phyloP scores from a whole-genome alignment of 2,329 filamentous ascomycete genomes.

The Aureobasidium sp. region DNA sequence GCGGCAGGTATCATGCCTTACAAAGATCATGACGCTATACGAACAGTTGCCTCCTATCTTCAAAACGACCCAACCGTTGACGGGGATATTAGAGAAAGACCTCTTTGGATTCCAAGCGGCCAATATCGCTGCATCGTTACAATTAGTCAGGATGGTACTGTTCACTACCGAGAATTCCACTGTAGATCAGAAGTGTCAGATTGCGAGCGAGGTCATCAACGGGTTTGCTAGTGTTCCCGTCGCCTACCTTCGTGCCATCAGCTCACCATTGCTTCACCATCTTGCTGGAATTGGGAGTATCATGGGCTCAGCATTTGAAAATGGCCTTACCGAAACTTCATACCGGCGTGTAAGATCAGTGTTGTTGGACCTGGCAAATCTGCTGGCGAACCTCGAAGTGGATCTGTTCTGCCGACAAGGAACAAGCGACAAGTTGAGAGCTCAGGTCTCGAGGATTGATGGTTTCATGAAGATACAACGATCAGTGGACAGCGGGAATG shows the following conservation, averaged over 20 bases:
- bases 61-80: conserved; percentile 31
- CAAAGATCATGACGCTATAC: too few relatives aligned
- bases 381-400: conserved; percentile 50
- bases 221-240: conserved; percentile 49
- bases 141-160: conserved; percentile 55
- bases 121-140: conserved; percentile 56
- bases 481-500: background rate
- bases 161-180: conserved; percentile 26
- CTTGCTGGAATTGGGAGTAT: conserved; percentile 56
- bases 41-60: conserved; percentile 34
- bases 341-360: conserved; percentile 48
- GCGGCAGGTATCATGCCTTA: too few relatives aligned
- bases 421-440: conserved; percentile 43
- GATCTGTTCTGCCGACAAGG: conserved; percentile 45
- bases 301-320: conserved; percentile 54
- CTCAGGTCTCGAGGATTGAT: conserved; percentile 50
- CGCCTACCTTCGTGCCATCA: conserved; percentile 54
- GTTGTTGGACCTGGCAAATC: conserved; percentile 51
- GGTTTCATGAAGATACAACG: conserved; percentile 40
- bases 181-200: conserved; percentile 50
- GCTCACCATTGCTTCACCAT: conserved; percentile 55
- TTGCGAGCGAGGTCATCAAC: conserved; percentile 50
- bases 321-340: conserved; percentile 43
- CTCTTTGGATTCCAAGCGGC: conserved; percentile 56
- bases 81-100: conserved; percentile 41